phyloP scores from a whole-genome alignment of 352 stramenopile genomes.

The Pythium utonaiense region DNA sequence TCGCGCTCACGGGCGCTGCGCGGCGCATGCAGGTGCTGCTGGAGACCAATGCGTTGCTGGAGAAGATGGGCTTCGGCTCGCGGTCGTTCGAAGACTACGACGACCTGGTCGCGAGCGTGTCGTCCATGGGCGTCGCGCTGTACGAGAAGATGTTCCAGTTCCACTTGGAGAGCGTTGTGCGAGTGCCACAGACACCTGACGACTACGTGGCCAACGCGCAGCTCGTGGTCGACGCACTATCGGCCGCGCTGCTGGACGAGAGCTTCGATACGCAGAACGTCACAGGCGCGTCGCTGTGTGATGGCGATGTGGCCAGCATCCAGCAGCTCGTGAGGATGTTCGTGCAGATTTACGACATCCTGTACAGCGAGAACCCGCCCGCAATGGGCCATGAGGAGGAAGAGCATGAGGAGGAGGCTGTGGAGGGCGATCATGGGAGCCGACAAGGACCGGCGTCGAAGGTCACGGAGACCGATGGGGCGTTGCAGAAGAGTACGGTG shows the following conservation, averaged over 20 bases:
- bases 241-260: constrained; percentile 66
- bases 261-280: constrained; percentile 40
- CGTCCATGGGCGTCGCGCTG: constrained; percentile 89
- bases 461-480: not conserved
- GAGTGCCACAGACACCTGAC: constrained; percentile 45
- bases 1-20: constrained; percentile 8
- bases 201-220: constrained; percentile 89
- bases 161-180: constrained; percentile 62
- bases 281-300: constrained; percentile 51
- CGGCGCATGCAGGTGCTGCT: constrained; percentile 23
- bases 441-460: not conserved
- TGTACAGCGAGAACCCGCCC: constrained; percentile 27
- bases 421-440: not conserved
- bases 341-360: constrained; percentile 48
- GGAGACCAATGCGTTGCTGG: constrained; percentile 77
- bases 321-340: constrained; percentile 49
- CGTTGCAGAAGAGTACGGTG: not conserved
- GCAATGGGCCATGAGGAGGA: not conserved
- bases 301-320: constrained; percentile 51
- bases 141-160: constrained; percentile 91
- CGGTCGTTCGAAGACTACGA: constrained; percentile 69
- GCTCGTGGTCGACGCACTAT: constrained; percentile 77
- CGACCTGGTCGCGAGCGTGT: constrained; percentile 84
- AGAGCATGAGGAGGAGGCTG: not conserved
- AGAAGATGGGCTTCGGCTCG: constrained; percentile 72